Evolutionary conservation across 2,329 filamentous ascomycete genomes (phyloP), one percentile per base, ranked within the genome.

Genomic region (Coniosporium tulheliwenetii): DNA sequence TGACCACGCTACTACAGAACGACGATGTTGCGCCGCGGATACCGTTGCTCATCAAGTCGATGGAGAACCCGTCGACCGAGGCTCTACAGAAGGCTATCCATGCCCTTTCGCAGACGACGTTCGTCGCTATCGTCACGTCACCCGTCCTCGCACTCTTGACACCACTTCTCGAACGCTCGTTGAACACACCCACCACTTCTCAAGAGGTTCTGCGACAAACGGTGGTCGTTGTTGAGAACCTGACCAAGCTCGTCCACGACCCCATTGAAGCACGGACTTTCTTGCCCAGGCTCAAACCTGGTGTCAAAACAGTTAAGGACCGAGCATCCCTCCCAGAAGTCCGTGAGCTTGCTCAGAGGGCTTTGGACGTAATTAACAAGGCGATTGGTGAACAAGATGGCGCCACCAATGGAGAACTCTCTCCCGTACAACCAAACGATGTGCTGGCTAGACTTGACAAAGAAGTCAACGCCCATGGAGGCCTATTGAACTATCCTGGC

Each of bases 211-310:
- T 95, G 42, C 81, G 91, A 45, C 89, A 95, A 65, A 94, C 91
- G 2, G 86, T 93, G 29, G 86, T 98, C 41, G 93, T 98, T 39
- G 83, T 91, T 14, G 91, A 98, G 67, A 98, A 98, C 66, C 69
- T 98, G 67, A 98, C 91, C 45, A 96, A 94, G 69, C 77, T 98
- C 30, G 91, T 98, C 26, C 91, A 98, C 62, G 87, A 85, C 59
- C 91, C 91, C 10, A 77, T 94, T 44, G 91, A 98, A 67, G 91
- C 91, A 30, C 76, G 91, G 49, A 85, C 85, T 42, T 98, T 98
- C 71, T 65, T 98, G 57, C 91, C 91, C 39, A 95, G 94, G 64
- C 71, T 98, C 40, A 82, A 84, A 55, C 91, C 91, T 36, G 91
- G 91, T 74, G 83, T 98, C 37, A 85, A 95, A 69, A 74, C 72